Evolutionary conservation across 352 stramenopile genomes (phyloP), one percentile per base, ranked within the genome.

Genomic region (Thalassiosira mediterranea): DNA sequence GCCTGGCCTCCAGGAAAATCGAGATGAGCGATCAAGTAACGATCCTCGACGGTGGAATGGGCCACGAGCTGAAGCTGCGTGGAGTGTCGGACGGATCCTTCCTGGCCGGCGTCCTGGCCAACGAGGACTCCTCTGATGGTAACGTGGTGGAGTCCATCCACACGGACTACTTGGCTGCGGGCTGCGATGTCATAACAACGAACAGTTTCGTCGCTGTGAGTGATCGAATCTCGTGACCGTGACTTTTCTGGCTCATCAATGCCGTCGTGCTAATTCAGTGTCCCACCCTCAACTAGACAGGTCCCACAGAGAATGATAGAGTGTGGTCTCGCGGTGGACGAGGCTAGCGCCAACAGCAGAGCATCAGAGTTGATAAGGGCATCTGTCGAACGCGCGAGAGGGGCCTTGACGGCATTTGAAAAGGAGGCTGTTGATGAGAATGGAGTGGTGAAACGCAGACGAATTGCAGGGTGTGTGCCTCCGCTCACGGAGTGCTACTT

Each of bases 401-500:
- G 40, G 47, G 67, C 65, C 2, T 47, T 64, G 23, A n/a, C 56
- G 13, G 70, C 52, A 4, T 61, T 69, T 37, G 17, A 64, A 19
- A 42, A 7, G 34, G 13, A 42, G 13, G 34, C 34, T 7, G 34
- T 7, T 13, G 26, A 59, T 17, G 4, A 47, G 44, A 37, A 34
- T 29, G 10, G 32, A 38, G n/a, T 37, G 23, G 26, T n/a, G 11
- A 37, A 5, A 29, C 1, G 29, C 11, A 37, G 2, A 29, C 1
- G 29, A 17, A 75, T 82, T 53, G 73, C 67, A 34, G 73, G 73
- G 2, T 79, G 58, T 49, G 17, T 82, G 38, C 73, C 73, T 23
- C 73, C 73, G 26, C 44, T 82, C 1, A 79, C 66, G n/a, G 73
- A 82, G 32, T 82, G 73, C 29, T 82, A 82, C 48, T 61, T 79